Evolutionary conservation across 495 filamentous ascomycete species (phyloP), one percentile per base, ranked within the genome.

Genomic region (Penicillium nucicola): DNA sequence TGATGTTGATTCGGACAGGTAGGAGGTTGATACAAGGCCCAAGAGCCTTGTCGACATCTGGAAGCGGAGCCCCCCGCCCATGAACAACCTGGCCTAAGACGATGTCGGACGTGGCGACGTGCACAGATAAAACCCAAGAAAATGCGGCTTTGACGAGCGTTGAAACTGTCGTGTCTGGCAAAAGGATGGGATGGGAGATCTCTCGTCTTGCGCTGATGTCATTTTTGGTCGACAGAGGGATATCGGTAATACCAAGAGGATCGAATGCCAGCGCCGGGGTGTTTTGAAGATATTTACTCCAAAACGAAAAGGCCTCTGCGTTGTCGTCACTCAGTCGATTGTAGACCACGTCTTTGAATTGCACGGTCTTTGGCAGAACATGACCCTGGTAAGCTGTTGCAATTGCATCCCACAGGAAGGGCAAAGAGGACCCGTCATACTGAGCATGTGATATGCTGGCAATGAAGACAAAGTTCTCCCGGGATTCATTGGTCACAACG

Each of bases 401-500:
- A 11, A 78, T 62, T 1, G 76, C 71, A 6, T 66, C 42, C 8
- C 83, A 67, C 3, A 85, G 69, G 8, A 67, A 62, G 2, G 81
- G 77, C 1, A 86, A 71, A 50, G 74, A 84, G 3, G 82, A 67
- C 14, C 78, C 83, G 51, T 86, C 84, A 61, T 84, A 87, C 46
- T 86, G 84, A 0, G 82, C 80, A 56, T 86, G 84, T 0, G 82
- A 84, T 5, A 86, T 67, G 5, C 78, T 69, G 42, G 85, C 65
- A 31, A 75, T 60, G 15, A 87, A 41, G 4, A 22, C 33, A 19
- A n/a, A 50, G 1, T 39, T 2, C 13, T 22, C 2, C 9, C 20
- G 1, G 22, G 13, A 9, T 28, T 3, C n/a, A n/a, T n/a, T n/a
- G n/a, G 39, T 42, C 4, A 42, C 22, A 7, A 42, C 2, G 6